Percentiles rank a stretch among this genome's conserved stretches.
Evolutionary conservation across 495 filamentous ascomycete species (phyloP).

Genomic region (Tetracladium marchalianum): DNA sequence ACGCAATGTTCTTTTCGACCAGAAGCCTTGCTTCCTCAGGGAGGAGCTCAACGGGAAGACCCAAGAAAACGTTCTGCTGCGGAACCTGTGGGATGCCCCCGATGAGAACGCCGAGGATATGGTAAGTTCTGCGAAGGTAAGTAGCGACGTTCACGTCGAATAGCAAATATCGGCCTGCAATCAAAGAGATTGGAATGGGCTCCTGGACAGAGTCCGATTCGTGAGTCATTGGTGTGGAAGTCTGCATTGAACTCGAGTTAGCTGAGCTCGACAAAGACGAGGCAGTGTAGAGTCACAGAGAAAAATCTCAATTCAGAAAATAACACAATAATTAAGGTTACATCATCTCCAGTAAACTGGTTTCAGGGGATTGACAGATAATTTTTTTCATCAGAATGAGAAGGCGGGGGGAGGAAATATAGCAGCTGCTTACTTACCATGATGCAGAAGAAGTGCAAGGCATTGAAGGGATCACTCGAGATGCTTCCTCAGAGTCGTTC

Average conservation of each 20-base stretch:
- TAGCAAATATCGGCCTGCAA: constrained; percentile 74
- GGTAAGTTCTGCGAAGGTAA: constrained; percentile 67
- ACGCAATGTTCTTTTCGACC: constrained; percentile 68
- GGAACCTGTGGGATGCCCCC: constrained; percentile 85
- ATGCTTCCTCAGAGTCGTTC: too few relatives aligned
- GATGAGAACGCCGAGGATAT: constrained; percentile 80
- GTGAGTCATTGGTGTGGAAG: constrained; percentile 1
- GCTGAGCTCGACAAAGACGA: background rate
- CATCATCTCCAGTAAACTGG: constrained; percentile 24
- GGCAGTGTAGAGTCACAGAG: background rate
- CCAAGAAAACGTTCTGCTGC: constrained; percentile 89
- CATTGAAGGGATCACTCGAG: too few relatives aligned
- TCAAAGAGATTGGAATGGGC: constrained; percentile 66
- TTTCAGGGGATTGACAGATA: constrained; percentile 91
- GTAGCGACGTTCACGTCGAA: constrained; percentile 79
- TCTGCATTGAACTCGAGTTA: constrained; percentile 1
- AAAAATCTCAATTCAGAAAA: constrained; percentile 14
- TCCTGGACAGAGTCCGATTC: constrained; percentile 11
- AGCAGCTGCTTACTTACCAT: constrained; percentile 25
- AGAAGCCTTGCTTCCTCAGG: constrained; percentile 81
- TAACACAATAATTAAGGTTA: constrained; percentile 27
- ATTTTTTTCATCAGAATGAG: constrained; percentile 61
- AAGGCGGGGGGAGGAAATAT: constrained; percentile 18
- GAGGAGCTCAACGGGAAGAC: constrained; percentile 80
- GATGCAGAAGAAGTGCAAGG: too few relatives aligned